Evolutionary conservation across 2,329 filamentous ascomycete species (phyloP).

Genomic region (Fusarium sp.): DNA sequence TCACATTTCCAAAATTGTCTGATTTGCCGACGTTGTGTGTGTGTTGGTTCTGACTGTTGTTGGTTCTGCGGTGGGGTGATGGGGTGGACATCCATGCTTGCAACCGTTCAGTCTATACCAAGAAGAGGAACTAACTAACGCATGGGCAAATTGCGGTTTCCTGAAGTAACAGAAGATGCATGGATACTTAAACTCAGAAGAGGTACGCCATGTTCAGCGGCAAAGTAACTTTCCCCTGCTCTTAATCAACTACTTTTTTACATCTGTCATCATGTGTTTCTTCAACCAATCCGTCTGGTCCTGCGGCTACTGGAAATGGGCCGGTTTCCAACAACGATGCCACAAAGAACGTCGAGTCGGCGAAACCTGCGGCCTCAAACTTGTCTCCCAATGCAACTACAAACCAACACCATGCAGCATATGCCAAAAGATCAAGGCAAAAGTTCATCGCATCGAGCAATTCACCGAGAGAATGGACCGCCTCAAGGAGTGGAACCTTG

Average conservation of each 20-base stretch:
- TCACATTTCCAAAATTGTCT: not conserved
- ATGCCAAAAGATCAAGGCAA: not conserved
- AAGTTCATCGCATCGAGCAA: not conserved
- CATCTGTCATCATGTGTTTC: not conserved
- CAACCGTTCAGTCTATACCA: not conserved
- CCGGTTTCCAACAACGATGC: not conserved
- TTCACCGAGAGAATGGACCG: not conserved
- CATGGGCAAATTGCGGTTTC: not conserved
- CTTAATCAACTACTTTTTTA: not conserved
- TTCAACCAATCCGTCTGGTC: not conserved
- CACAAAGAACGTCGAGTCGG: not conserved
- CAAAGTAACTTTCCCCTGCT: not conserved
- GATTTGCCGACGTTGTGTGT: not conserved
- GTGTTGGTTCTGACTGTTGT: not conserved
- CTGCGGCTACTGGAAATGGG: not conserved
- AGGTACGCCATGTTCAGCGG: not conserved
- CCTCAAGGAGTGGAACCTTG: not conserved
- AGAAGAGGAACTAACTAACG: not conserved
- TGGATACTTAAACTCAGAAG: not conserved
- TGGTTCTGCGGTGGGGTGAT: not conserved
- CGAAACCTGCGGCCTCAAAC: not conserved
- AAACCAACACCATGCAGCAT: not conserved
- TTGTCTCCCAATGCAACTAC: not conserved
- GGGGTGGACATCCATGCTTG: not conserved
- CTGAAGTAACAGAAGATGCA: not conserved